These are phyloP conservation scores for Candida alai DNA, from an alignment of 805 yeast genomes.

Conservation along the genomic window DNA sequence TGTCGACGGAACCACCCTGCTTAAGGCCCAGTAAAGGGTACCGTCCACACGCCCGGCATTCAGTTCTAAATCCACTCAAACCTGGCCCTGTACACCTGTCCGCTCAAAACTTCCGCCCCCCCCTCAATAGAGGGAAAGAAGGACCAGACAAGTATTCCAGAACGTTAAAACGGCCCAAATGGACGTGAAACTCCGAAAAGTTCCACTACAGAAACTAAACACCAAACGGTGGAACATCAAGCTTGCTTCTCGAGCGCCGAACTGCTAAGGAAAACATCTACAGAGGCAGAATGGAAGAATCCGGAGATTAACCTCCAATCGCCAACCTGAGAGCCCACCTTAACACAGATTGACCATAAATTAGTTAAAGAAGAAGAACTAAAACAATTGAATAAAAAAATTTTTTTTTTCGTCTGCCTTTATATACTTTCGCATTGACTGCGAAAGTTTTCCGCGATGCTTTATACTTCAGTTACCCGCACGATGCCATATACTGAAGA, in stretches of 20 bases:
- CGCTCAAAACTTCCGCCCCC: conserved; percentile 57
- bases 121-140: no score
- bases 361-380: conserved; percentile 16
- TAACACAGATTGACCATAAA: conserved; percentile 50
- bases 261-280: conserved; percentile 44
- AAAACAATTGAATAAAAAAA: conserved; percentile 9
- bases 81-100: conserved; percentile 22
- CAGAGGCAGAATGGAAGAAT: conserved; percentile 25
- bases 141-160: conserved; percentile 32
- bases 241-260: conserved; percentile 77
- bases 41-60: conserved; percentile 7
- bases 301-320: conserved; percentile 23
- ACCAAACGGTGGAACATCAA: conserved; percentile 16
- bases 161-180: conserved; percentile 20
- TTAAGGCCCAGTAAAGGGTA: conserved; percentile 42
- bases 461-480: no score
- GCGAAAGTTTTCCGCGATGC: no score
- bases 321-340: conserved; percentile 41
- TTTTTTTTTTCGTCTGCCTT: conserved; percentile 4
- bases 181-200: conserved; percentile 18
- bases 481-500: no score
- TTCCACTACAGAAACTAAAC: neutral
- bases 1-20: conserved; percentile 98
- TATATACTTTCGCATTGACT: no score
- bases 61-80: conserved; percentile 13